Base-by-base conservation (phyloP, 2,329 filamentous ascomycete species). In the Talaromyces sp. region DNA sequence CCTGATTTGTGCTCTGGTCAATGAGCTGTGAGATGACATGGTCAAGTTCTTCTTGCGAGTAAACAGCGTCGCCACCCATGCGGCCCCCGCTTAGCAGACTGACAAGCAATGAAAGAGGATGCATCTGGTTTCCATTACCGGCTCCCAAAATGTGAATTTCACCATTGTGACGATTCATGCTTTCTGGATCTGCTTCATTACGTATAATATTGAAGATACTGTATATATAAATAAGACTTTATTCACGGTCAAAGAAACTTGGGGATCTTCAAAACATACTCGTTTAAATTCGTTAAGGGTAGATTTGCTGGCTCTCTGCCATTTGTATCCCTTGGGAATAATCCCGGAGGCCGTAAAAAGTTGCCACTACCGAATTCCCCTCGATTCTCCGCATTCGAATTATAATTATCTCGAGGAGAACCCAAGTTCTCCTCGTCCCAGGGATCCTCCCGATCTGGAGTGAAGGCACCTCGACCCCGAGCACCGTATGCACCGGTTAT, bases 41-140 rank as follows among this genome's bases (percentile, higher is more conserved):
- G 72, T 99, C 94, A 34, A 98, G 80, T 2, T 90, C 93, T 77
- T 96, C 92, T 75, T 98, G 91, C 0, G 90, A 89, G 73, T 94
- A 96, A 1, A 96, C 94, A 7, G 88, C 91, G 74, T 98, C 94
- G 23, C 92, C 91, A 62, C 85, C 81, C 30, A 73, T 73, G 10
- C 69, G 70, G n/a, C 76, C 67, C 59, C 75, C 76, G 59, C 74
- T 75, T 54, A 81, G 64, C 8, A 81, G 54, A 28, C 70, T 68
- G 7, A 72, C 70, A 42, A 85, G 74, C 23, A 85, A 71, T 30
- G 80, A 76, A 57, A 84, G 73, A 1, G 82, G 80, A 33, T 71
- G 34, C 61, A 63, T 57, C 12, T 82, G 80, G n/a, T 70, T 42
- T 52, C 56, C 51, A 27, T 47, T 54, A 8, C 44, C 72, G 5